Conservation (phyloP, 78 protist species). For the Dictyostelium firmibasis region DNA sequence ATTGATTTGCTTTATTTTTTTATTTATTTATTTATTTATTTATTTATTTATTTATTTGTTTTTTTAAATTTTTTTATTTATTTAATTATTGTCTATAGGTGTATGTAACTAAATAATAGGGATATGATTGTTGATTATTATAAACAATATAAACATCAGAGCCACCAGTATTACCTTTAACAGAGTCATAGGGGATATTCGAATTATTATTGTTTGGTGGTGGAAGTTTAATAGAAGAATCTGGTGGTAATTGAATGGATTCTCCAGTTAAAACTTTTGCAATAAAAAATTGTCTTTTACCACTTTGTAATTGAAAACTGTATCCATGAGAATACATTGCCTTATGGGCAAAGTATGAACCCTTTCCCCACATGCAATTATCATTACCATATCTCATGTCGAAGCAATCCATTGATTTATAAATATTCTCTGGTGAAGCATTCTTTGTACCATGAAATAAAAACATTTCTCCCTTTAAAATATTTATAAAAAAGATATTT, state of each 20-base stretch:
- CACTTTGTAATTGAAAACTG: neutral
- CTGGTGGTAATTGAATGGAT: neutral
- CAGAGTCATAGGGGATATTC: neutral
- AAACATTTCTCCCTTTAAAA: neutral
- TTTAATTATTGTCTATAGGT: neutral
- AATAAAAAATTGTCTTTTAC: neutral
- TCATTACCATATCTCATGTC: neutral
- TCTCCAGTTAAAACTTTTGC: slow-evolving; percentile 22
- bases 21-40: too few relatives aligned
- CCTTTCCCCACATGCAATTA: slow-evolving; percentile 2
- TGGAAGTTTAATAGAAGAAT: neutral
- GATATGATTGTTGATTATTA: neutral
- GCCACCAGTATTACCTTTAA: neutral
- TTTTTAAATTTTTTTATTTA: too few relatives aligned
- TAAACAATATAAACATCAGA: slow-evolving; percentile 11
- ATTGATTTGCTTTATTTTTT: too few relatives aligned
- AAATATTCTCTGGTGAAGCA: neutral
- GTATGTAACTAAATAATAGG: slow-evolving; percentile 9
- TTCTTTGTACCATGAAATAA: slow-evolving; percentile 1
- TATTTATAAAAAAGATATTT: neutral
- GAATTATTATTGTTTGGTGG: neutral
- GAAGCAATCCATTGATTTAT: neutral
- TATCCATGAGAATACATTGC: neutral
- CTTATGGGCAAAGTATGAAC: slow-evolving; percentile 5
- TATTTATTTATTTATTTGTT: too few relatives aligned